Evolutionary conservation across 805 yeast genomes (phyloP), one percentile per base, ranked within the genome.

Genomic region (Saccharomycopsis schoenii): DNA sequence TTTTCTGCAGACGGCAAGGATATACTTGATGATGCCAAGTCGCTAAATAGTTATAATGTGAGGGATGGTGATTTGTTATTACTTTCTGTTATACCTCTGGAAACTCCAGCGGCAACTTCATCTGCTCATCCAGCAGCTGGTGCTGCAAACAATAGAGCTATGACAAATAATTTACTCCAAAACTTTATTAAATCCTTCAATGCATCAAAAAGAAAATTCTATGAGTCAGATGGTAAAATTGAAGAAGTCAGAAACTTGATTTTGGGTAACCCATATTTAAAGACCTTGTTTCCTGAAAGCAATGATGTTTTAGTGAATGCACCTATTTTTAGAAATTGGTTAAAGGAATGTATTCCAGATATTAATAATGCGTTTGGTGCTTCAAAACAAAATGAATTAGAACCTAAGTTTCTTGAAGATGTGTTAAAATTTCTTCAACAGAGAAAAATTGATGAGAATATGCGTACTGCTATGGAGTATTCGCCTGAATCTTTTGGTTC

Each of bases 401-500:
- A 73, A 41, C 88, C 89, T 19, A 88, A 81, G 41, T 84, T 80
- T 62, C 90, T 87, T 67, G 78, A 77, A 21, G 79, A 79, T 65
- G 84, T 89, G 54, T 66, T 84, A 68, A 93, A 89, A 67, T 67
- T 85, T 59, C 85, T 86, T 60, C 81, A 83, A 63, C 85, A 84
- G 67, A 83, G 82, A 66, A 88, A 84, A 50, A 84, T 93, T 56
- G 89, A 89, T 62, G 96, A 89, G 64, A 89, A 90, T 69, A 76
- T 88, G 77, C 78, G 83, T 55, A 77, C 83, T 65, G 98, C 99
- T 0, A 78, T 84, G 70, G 97, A 92, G 62, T 84, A 85, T 59
- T 83, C 93, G 4, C 99, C 99, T 0, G 99, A 94, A 71, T 80
- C 88, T 42, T 94, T 94, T 73, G 85, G 91, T 0, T 73, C 80